phyloP scores from a whole-genome alignment of 306 rosid species.

The Malus domestica region DNA sequence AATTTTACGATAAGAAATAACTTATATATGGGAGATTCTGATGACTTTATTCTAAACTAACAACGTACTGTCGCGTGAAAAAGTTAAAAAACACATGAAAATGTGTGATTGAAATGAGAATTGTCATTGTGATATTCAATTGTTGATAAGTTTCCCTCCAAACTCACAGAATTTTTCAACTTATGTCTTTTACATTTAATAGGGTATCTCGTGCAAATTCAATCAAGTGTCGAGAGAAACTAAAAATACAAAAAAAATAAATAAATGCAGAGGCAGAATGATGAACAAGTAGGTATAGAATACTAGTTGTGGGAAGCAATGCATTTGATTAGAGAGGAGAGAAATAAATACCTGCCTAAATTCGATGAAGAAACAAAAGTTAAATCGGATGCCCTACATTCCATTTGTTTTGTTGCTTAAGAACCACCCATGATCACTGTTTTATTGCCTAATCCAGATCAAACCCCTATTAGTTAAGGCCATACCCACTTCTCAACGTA shows the following conservation, averaged over 20 bases:
- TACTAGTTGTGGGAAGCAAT: not conserved
- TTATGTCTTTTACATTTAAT: not conserved
- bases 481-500: not conserved
- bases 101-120: not conserved
- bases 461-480: not conserved
- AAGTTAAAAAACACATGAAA: no score
- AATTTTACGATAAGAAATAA: not conserved
- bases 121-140: not conserved
- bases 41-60: not conserved
- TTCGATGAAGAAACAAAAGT: not conserved
- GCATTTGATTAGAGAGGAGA: not conserved
- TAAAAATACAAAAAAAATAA: not conserved
- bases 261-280: not conserved
- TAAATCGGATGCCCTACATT: not conserved
- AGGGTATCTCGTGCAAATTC: no score
- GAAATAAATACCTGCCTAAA: not conserved
- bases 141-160: not conserved
- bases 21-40: no score
- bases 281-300: constrained; percentile 1
- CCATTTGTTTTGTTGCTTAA: not conserved
- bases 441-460: constrained; percentile 6
- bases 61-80: not conserved
- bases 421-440: not conserved
- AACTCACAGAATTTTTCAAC: not conserved
- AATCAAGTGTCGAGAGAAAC: no score